A percentile compares a stretch with the other conserved stretches of the same genome.
These are phyloP conservation scores for Nicotiana otophora DNA, from an alignment of 257 asterid species.

Conservation along the genomic window DNA sequence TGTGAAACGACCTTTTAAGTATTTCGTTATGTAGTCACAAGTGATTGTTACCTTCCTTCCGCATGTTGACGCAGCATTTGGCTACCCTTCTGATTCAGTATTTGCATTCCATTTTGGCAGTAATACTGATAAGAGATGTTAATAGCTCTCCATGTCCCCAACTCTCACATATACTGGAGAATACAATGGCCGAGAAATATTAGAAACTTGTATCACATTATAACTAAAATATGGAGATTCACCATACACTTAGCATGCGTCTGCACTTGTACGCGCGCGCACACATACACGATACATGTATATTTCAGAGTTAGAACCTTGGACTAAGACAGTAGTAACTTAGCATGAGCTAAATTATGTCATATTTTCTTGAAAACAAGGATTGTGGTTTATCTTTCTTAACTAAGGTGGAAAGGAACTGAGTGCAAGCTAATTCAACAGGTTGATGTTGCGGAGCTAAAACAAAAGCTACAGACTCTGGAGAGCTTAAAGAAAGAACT, in stretches of 20 bases:
- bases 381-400: background rate
- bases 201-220: background rate
- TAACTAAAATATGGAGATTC: background rate
- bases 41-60: background rate
- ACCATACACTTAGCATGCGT: background rate
- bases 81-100: background rate
- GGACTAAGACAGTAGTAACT: background rate
- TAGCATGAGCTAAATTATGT: background rate
- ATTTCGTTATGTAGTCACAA: background rate
- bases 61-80: background rate
- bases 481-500: constrained; percentile 80
- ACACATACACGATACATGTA: background rate
- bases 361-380: too few species aligned
- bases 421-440: constrained; percentile 20
- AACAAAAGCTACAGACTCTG: constrained; percentile 88
- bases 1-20: background rate
- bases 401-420: background rate
- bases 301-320: background rate
- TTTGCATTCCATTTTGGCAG: background rate
- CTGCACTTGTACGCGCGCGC: background rate
- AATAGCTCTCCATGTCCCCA: background rate
- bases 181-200: background rate
- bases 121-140: background rate
- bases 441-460: constrained; percentile 94
- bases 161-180: background rate